Base-by-base conservation (phyloP, 1,284 basidiomycete species). In the Phlebopus sp. region DNA sequence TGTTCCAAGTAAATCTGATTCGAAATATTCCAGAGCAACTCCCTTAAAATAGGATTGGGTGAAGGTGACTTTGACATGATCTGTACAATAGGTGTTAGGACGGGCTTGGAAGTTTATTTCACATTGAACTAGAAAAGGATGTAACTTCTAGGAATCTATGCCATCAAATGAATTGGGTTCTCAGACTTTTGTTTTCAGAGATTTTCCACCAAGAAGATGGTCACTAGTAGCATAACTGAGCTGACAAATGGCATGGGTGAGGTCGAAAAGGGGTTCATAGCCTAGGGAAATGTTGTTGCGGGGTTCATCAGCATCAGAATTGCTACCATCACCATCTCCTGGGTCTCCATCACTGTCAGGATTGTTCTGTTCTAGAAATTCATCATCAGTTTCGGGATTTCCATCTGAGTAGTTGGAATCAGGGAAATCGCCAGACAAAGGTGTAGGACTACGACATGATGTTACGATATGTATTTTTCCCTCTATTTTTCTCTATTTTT, bases 41-140 rank as follows among this genome's bases (percentile, higher is more conserved):
- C 21, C 21, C 15, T 46, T 40, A 0, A 46, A 27, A 25, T 39
- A 40, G 9, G 37, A 46, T 14, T 39, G 23, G 18, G 37, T 9
- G 8, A 39, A 46, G 15, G 17, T 46, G 19, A 46, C 37, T n/a
- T 40, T 46, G 10, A 21, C 21, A 27, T 25, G 42, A 31, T 44
- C 42, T 6, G 15, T 18, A 2, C 3, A 15, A 31, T 11, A 44
- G 18, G n/a, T 18, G 42, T 2, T 23, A 13, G 8, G 31, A 32
- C 8, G n/a, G 31, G 10, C 31, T 32, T 32, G 31, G 31, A 32
- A 32, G 31, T 32, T 32, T 11, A 32, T 3, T 15, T 32, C 31
- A 32, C 31, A 32, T 32, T 32, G 31, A 8, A 15, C n/a, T 6
- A 23, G 21, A 6, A 23, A 23, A 23, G 4, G 6, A 23, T 23